phyloP scores from a whole-genome alignment of 148 eudicot genomes.

The Cornus suecica region DNA sequence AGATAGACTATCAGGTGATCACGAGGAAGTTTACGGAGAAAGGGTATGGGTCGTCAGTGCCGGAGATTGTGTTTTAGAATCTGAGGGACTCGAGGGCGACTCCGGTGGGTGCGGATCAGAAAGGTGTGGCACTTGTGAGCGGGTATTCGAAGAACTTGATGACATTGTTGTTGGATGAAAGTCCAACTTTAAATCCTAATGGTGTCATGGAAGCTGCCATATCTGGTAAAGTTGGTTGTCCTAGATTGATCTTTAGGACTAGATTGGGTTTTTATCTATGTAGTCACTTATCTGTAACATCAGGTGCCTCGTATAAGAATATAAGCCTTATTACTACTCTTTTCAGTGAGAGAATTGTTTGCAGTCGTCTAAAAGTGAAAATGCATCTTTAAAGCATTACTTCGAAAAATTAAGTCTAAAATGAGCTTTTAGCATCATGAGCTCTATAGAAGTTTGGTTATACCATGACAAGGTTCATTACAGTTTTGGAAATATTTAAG shows the following conservation, averaged over 20 bases:
- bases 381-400: no score
- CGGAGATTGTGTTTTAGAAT: slow-evolving; percentile 39
- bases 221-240: slow-evolving; percentile 23
- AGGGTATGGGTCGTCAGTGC: slow-evolving; percentile 24
- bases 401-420: no score
- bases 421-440: no score
- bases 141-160: slow-evolving; percentile 28
- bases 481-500: no score
- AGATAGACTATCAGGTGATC: slow-evolving; percentile 29
- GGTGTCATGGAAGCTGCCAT: slow-evolving; percentile 23
- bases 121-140: slow-evolving; percentile 30
- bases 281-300: no score
- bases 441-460: no score
- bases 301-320: no score
- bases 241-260: slow-evolving; percentile 23
- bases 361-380: no score
- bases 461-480: no score
- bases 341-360: no score
- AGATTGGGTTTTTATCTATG: no score
- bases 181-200: slow-evolving; percentile 10
- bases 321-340: no score
- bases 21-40: slow-evolving; percentile 17
- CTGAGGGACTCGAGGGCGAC: slow-evolving; percentile 27
- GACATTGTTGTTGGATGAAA: slow-evolving; percentile 25
- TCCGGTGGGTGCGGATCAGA: slow-evolving; percentile 20